A percentile compares a stretch with the other conserved stretches of the same genome.
phyloP scores from a whole-genome alignment of 2,329 filamentous ascomycete species.

The Phyllosticta citriasiana region DNA sequence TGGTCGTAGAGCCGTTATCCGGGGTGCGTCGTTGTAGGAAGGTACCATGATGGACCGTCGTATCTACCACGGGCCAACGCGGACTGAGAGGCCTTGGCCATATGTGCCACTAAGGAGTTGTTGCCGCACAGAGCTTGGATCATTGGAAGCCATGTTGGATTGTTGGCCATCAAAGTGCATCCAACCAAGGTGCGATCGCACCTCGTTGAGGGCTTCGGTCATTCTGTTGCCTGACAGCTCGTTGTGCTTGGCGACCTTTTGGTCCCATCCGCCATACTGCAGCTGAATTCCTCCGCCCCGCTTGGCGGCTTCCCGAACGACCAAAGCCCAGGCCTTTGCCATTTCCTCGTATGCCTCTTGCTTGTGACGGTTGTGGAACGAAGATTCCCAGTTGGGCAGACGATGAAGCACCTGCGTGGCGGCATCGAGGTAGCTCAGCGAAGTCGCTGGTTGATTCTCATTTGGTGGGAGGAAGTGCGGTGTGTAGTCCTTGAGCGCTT shows the following conservation, averaged over 20 bases:
- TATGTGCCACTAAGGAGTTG: constrained; percentile 49
- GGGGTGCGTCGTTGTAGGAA: constrained; percentile 25
- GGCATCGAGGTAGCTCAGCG: constrained; percentile 77
- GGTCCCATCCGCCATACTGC: constrained; percentile 87
- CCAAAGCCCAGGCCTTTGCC: constrained; percentile 81
- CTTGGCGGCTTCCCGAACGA: constrained; percentile 85
- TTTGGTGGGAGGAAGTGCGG: constrained; percentile 90
- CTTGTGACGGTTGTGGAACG: constrained; percentile 83
- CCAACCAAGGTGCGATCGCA: constrained; percentile 69
- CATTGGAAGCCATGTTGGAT: constrained; percentile 13
- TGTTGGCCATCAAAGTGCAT: constrained; percentile 44
- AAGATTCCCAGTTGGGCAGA: constrained; percentile 83
- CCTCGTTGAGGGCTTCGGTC: constrained; percentile 66
- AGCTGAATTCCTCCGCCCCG: constrained; percentile 81
- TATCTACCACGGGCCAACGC: constrained; percentile 46
- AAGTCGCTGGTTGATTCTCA: constrained; percentile 73
- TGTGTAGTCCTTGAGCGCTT: constrained; percentile 87
- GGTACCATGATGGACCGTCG: constrained; percentile 15
- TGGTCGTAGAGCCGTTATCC: constrained; percentile 21
- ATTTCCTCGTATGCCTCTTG: constrained; percentile 95
- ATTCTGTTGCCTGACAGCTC: constrained; percentile 75
- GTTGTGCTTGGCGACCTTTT: constrained; percentile 78
- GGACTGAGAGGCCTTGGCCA: constrained; percentile 41
- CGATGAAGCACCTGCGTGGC: constrained; percentile 84
- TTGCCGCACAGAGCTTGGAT: constrained; percentile 28